These are phyloP conservation scores for Alternaria rosae DNA, from an alignment of 2,329 filamentous ascomycete species.

Conservation along the genomic window DNA sequence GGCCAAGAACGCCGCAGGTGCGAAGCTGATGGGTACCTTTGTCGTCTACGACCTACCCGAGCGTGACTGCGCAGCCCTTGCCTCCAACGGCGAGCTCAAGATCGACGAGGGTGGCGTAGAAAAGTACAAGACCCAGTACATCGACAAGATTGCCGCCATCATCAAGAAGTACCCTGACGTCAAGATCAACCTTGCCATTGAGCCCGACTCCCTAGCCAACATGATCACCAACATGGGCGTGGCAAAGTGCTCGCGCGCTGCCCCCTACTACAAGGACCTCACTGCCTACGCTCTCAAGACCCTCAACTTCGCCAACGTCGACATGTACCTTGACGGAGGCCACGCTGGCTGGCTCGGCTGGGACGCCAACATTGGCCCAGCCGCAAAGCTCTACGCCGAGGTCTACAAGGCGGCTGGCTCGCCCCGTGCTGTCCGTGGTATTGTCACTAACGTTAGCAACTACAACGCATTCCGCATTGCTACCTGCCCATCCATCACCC, in stretches of 20 bases:
- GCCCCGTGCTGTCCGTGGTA: constrained; percentile 59
- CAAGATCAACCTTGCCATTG: constrained; percentile 60
- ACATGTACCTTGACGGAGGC: constrained; percentile 70
- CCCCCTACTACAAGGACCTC: constrained; percentile 63
- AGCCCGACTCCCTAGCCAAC: constrained; percentile 61
- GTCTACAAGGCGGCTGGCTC: constrained; percentile 58
- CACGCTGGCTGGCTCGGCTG: constrained; percentile 72
- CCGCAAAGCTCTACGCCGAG: constrained; percentile 57
- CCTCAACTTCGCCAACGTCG: constrained; percentile 67
- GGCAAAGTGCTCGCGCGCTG: constrained; percentile 62
- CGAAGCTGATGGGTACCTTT: constrained; percentile 59
- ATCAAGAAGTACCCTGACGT: constrained; percentile 63
- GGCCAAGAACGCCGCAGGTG: constrained; percentile 57
- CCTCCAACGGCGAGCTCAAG: constrained; percentile 68
- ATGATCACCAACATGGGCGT: constrained; percentile 67
- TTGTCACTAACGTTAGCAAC: constrained; percentile 66
- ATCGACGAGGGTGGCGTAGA: constrained; percentile 61
- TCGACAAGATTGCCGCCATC: constrained; percentile 62
- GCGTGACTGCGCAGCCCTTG: constrained; percentile 68
- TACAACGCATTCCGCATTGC: constrained; percentile 63
- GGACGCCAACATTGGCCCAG: constrained; percentile 64
- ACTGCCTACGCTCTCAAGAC: constrained; percentile 64
- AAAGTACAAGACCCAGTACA: constrained; percentile 60
- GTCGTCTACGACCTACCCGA: constrained; percentile 71
- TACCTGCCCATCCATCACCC: constrained; percentile 55